These are phyloP conservation scores for Priceomyces melissophilus DNA, from an alignment of 805 yeast genomes.

Conservation along the genomic window DNA sequence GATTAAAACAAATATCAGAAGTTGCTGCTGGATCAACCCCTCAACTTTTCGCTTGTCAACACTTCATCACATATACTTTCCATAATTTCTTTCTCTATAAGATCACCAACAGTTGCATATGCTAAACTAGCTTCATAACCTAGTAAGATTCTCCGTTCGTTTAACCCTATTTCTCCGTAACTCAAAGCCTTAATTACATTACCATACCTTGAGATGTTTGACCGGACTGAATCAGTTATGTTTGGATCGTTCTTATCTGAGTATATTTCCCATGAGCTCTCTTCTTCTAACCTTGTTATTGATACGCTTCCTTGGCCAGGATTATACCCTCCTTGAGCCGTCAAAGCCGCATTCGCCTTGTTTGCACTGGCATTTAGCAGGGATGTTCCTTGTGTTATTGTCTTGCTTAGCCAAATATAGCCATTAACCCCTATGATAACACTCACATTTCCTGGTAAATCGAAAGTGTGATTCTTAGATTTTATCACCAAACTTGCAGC, in stretches of 20 bases:
- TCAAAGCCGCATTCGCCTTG: conserved; percentile 39
- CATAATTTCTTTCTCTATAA: conserved; percentile 72
- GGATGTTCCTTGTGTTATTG: conserved; percentile 26
- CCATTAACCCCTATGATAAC: conserved; percentile 93
- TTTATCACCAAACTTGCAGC: conserved; percentile 82
- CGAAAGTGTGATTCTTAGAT: conserved; percentile 82
- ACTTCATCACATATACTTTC: conserved; percentile 70
- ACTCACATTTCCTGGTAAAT: conserved; percentile 91
- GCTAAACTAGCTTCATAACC: conserved; percentile 91
- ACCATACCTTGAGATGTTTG: conserved; percentile 78
- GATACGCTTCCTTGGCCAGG: conserved; percentile 61
- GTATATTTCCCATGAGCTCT: conserved; percentile 92
- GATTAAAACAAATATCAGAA: too few relatives aligned
- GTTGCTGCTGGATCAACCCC: conserved; percentile 54
- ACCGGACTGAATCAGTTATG: conserved; percentile 60
- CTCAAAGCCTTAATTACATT: conserved; percentile 81
- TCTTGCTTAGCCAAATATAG: conserved; percentile 84
- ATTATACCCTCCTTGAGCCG: conserved; percentile 36
- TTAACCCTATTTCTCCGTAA: conserved; percentile 82
- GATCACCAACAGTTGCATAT: conserved; percentile 61
- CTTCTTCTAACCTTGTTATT: conserved; percentile 86
- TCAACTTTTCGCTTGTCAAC: conserved; percentile 67
- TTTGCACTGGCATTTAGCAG: conserved; percentile 18
- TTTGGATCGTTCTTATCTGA: conserved; percentile 76
- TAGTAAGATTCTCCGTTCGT: conserved; percentile 70